These are phyloP conservation scores for Orychophragmus violaceus DNA, from an alignment of 345 rosid genomes.

Conservation along the genomic window DNA sequence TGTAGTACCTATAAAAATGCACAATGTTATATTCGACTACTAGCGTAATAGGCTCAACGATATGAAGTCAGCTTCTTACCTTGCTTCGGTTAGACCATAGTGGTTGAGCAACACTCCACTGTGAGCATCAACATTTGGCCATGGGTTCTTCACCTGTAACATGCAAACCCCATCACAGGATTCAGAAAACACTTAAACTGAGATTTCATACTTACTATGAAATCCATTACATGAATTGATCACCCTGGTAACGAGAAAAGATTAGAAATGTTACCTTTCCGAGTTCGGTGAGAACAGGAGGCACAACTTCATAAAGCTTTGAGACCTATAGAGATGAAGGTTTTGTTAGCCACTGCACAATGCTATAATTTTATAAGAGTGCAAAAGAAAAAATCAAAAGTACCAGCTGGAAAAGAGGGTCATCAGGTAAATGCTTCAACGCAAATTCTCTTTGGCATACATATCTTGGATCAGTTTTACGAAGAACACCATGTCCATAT, in stretches of 20 bases:
- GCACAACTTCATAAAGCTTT: slow-evolving; percentile 94
- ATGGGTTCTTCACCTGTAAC: slow-evolving; percentile 89
- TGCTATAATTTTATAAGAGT: background rate
- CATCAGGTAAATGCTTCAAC: slow-evolving; percentile 90
- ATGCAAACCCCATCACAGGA: slow-evolving; percentile 12
- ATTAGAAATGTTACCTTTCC: slow-evolving; percentile 55
- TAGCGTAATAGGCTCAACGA: background rate
- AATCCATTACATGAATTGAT: background rate
- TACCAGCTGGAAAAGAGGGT: slow-evolving; percentile 97
- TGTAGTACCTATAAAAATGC: slow-evolving; percentile 54
- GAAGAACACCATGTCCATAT: slow-evolving; percentile 95
- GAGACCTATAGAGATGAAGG: slow-evolving; percentile 58
- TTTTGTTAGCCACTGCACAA: slow-evolving; percentile 16
- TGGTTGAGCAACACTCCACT: slow-evolving; percentile 94
- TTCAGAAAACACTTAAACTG: background rate
- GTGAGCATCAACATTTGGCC: slow-evolving; percentile 99
- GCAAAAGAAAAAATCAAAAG: background rate
- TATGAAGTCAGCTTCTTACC: slow-evolving; percentile 39
- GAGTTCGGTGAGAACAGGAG: slow-evolving; percentile 82
- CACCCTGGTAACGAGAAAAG: background rate
- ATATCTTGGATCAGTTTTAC: slow-evolving; percentile 95
- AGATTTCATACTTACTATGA: background rate
- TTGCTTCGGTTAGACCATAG: slow-evolving; percentile 91
- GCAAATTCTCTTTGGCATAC: slow-evolving; percentile 97
- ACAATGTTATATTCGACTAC: background rate